Percentiles rank a stretch among this genome's conserved stretches.
These are phyloP conservation scores for Kalanchoe fedtschenkoi DNA, from an alignment of 164 flowering plant genomes.

Conservation along the genomic window DNA sequence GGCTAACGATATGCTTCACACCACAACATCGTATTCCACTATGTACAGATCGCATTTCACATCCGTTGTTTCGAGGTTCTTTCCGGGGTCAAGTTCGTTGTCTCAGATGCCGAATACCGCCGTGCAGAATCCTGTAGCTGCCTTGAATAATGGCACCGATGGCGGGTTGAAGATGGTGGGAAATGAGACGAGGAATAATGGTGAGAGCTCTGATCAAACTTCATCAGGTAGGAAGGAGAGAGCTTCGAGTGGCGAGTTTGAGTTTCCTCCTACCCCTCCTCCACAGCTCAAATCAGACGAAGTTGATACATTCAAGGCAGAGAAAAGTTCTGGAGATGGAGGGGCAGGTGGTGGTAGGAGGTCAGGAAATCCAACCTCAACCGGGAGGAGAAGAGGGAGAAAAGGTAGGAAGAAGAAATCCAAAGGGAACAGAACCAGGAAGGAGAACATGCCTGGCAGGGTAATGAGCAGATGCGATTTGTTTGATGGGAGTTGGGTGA, in stretches of 20 bases:
- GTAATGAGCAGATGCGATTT: conserved; percentile 14
- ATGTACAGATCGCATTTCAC: too few relatives aligned
- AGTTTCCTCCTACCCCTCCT: neutral
- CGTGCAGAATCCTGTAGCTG: too few relatives aligned
- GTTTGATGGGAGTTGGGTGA: conserved; percentile 33
- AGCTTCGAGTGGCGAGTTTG: neutral
- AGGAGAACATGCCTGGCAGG: neutral
- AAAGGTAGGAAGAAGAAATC: neutral
- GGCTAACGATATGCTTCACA: too few relatives aligned
- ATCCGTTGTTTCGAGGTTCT: too few relatives aligned
- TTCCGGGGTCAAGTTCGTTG: too few relatives aligned
- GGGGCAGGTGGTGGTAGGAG: neutral
- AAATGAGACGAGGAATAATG: too few relatives aligned
- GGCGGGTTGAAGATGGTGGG: too few relatives aligned
- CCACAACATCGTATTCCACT: too few relatives aligned
- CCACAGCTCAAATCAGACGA: neutral
- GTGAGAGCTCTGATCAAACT: too few relatives aligned
- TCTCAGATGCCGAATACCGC: too few relatives aligned
- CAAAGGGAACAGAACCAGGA: neutral
- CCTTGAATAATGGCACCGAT: too few relatives aligned
- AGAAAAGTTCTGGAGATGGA: too few relatives aligned
- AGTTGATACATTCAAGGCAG: neutral
- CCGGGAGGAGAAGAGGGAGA: neutral
- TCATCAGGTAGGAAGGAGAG: neutral
- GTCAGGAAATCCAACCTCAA: neutral